These are phyloP conservation scores for Yamadazyma sp. DNA, from an alignment of 1,139 yeast species.

Conservation along the genomic window DNA sequence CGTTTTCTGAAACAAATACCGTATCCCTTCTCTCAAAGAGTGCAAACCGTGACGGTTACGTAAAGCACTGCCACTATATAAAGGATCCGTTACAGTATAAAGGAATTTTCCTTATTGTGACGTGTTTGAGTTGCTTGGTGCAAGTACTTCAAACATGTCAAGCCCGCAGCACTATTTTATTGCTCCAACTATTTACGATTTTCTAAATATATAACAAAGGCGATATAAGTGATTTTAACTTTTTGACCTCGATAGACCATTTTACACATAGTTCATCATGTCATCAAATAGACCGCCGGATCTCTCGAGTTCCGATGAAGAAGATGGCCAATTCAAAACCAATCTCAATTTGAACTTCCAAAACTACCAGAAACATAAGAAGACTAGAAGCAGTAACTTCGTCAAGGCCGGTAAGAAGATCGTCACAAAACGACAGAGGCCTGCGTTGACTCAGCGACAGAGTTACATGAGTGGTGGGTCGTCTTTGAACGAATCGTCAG, in stretches of 20 bases:
- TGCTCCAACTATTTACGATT: no score
- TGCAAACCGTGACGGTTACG: background rate
- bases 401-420: slow-evolving; percentile 36
- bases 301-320: slow-evolving; percentile 18
- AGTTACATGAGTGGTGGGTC: slow-evolving; percentile 27
- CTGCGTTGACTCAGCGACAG: slow-evolving; percentile 29
- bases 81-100: no score
- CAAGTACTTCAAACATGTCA: no score
- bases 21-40: background rate
- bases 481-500: slow-evolving; percentile 22
- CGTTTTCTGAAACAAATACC: background rate
- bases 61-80: no score
- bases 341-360: slow-evolving; percentile 13
- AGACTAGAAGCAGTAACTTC: slow-evolving; percentile 16
- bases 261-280: background rate
- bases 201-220: no score
- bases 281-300: background rate
- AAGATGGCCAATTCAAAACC: slow-evolving; percentile 14
- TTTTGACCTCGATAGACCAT: no score
- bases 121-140: background rate
- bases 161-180: no score
- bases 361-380: slow-evolving; percentile 11
- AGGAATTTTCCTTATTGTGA: no score
- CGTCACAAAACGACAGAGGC: slow-evolving; percentile 24
- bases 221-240: no score